These are phyloP conservation scores for Saitoella complicata DNA, from an alignment of 805 yeast genomes.

Conservation along the genomic window DNA sequence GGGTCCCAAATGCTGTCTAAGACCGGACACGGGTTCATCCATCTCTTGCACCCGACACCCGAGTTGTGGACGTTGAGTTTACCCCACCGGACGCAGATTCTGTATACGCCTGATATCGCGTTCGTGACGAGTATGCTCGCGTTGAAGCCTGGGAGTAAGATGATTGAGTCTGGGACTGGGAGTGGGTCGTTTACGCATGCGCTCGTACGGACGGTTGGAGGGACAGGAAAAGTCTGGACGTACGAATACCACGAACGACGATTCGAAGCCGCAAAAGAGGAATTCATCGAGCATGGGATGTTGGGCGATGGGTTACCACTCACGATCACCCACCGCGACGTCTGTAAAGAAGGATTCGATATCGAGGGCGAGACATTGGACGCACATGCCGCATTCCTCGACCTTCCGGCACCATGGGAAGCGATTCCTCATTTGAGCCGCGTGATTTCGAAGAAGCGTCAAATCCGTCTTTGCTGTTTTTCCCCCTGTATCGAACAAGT, in stretches of 20 bases:
- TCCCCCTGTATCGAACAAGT: slow-evolving; percentile 98
- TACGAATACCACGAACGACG: slow-evolving; percentile 86
- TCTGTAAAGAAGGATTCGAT: slow-evolving; percentile 69
- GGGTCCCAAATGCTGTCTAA: slow-evolving; percentile 65
- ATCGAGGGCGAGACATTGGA: slow-evolving; percentile 19
- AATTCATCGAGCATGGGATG: slow-evolving; percentile 60
- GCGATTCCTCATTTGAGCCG: slow-evolving; percentile 62
- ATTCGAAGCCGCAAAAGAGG: slow-evolving; percentile 58
- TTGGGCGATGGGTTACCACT: slow-evolving; percentile 26
- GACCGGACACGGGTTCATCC: slow-evolving; percentile 70
- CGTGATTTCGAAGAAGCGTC: slow-evolving; percentile 38
- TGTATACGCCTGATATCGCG: slow-evolving; percentile 87
- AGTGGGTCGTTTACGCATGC: slow-evolving; percentile 93
- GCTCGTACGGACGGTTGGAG: slow-evolving; percentile 60
- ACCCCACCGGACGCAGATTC: slow-evolving; percentile 96
- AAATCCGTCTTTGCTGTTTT: slow-evolving; percentile 76
- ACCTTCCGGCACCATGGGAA: slow-evolving; percentile 92
- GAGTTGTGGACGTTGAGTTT: slow-evolving; percentile 92
- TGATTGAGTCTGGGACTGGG: slow-evolving; percentile 96
- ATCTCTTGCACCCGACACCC: slow-evolving; percentile 78
- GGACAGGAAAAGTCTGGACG: slow-evolving; percentile 51
- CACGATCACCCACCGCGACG: slow-evolving; percentile 77
- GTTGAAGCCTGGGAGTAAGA: slow-evolving; percentile 56
- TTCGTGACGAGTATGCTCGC: slow-evolving; percentile 72
- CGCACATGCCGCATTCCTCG: slow-evolving; percentile 70